These are phyloP conservation scores for Lodderomyces elongisporus DNA, from an alignment of 1,139 yeast genomes.

Conservation along the genomic window DNA sequence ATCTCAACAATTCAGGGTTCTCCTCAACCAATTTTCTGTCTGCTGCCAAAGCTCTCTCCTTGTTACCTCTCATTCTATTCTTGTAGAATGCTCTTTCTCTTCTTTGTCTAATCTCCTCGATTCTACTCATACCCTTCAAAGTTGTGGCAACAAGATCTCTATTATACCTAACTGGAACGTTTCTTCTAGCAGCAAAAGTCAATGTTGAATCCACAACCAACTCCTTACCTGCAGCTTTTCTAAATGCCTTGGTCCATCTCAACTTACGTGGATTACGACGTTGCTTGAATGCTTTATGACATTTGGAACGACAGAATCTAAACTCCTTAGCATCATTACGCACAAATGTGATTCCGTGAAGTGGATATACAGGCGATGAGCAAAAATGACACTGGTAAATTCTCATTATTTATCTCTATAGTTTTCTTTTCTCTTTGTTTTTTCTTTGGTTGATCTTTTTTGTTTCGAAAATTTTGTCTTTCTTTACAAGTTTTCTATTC, in stretches of 20 bases:
- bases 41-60: conserved; percentile 75
- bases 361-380: conserved; percentile 95
- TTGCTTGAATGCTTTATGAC: conserved; percentile 96
- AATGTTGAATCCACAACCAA: conserved; percentile 95
- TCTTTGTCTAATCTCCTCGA: conserved; percentile 92
- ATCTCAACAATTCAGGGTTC: conserved; percentile 82
- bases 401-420: too few relatives aligned
- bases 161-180: conserved; percentile 96
- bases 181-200: conserved; percentile 95
- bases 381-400: conserved; percentile 93
- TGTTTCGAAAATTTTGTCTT: too few relatives aligned
- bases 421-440: too few relatives aligned
- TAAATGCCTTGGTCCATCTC: conserved; percentile 97
- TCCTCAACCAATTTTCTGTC: conserved; percentile 86
- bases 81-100: conserved; percentile 98
- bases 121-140: conserved; percentile 89
- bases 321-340: conserved; percentile 98
- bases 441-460: too few relatives aligned
- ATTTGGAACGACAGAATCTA: conserved; percentile 94
- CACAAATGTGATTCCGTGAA: conserved; percentile 96
- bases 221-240: conserved; percentile 99
- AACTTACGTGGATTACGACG: conserved; percentile 98
- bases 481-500: not conserved
- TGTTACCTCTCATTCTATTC: conserved; percentile 98
- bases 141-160: conserved; percentile 94